Conservation (phyloP, 108 stramenopile genomes). For the Discostella pseudostelligera region DNA sequence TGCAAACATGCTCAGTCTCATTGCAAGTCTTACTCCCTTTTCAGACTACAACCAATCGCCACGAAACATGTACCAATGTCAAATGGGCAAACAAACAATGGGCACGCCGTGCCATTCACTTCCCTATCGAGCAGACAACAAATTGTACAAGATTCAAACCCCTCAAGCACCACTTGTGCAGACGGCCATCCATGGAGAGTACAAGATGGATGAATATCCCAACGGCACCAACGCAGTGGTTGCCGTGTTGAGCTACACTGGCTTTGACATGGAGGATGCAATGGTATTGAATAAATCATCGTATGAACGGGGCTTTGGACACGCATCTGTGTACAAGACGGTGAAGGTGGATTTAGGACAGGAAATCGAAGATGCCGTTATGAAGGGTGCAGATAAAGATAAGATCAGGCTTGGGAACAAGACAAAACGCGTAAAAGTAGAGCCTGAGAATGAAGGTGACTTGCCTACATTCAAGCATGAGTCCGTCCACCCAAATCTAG, state of each 20-base stretch:
- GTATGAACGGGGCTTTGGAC: conserved; percentile 92
- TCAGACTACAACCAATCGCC: conserved; percentile 99
- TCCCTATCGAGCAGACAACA: conserved; percentile 93
- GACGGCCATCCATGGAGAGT: conserved; percentile 87
- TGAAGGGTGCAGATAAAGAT: conserved; percentile 58
- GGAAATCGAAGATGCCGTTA: conserved; percentile 59
- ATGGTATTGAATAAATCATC: conserved; percentile 98
- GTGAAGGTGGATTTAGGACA: conserved; percentile 85
- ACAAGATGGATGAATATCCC: conserved; percentile 97
- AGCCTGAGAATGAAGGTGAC: conserved; percentile 43
- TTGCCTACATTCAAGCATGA: conserved; percentile 41
- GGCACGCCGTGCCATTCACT: conserved; percentile 95
- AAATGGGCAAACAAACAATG: conserved; percentile 99
- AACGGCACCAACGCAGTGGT: conserved; percentile 98
- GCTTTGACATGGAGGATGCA: conserved; percentile 99
- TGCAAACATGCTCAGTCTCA: conserved; percentile 95
- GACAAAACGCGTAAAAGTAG: conserved; percentile 35
- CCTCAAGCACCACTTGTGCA: conserved; percentile 98
- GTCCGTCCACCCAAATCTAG: conserved; percentile 66
- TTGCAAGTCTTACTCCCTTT: conserved; percentile 96
- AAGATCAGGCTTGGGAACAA: conserved; percentile 40
- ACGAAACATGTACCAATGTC: conserved; percentile 99
- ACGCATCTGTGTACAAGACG: conserved; percentile 95
- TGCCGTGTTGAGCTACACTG: conserved; percentile 98
- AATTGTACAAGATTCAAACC: conserved; percentile 91